These are phyloP conservation scores for Cladophialophora exuberans DNA, from an alignment of 2,329 filamentous ascomycete genomes.

Conservation along the genomic window DNA sequence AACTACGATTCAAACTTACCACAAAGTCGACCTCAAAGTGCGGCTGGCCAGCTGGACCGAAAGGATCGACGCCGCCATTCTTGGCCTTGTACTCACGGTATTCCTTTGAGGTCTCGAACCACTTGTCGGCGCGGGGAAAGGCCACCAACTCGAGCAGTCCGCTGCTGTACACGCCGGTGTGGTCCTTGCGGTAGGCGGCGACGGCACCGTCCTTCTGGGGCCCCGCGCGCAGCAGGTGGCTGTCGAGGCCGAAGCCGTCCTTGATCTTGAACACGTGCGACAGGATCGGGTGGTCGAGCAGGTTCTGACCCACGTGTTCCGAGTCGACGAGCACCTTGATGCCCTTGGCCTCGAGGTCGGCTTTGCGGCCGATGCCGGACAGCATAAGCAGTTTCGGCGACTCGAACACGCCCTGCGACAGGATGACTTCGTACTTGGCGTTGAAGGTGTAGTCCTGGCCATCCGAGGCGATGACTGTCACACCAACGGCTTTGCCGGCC, in stretches of 20 bases:
- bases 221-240: constrained; percentile 44
- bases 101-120: constrained; percentile 51
- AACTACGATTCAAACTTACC: no score
- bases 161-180: constrained; percentile 46
- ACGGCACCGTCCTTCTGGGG: constrained; percentile 40
- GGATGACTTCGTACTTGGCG: constrained; percentile 54
- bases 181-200: constrained; percentile 43
- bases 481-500: constrained; percentile 48
- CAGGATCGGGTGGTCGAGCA: constrained; percentile 58
- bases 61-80: constrained; percentile 54
- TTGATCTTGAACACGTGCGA: constrained; percentile 47
- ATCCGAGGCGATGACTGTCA: constrained; percentile 50
- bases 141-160: constrained; percentile 57
- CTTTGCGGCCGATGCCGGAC: constrained; percentile 61
- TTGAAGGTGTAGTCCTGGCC: constrained; percentile 50
- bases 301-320: constrained; percentile 65
- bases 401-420: constrained; percentile 62
- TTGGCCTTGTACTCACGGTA: constrained; percentile 51
- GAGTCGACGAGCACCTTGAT: constrained; percentile 61
- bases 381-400: constrained; percentile 68
- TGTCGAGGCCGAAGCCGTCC: constrained; percentile 45
- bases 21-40: constrained; percentile 68
- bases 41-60: constrained; percentile 60
- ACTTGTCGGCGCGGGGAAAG: constrained; percentile 60
- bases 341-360: constrained; percentile 55